These are phyloP conservation scores for Cladophialophora immunda DNA, from an alignment of 2,329 filamentous ascomycete species.

Conservation along the genomic window DNA sequence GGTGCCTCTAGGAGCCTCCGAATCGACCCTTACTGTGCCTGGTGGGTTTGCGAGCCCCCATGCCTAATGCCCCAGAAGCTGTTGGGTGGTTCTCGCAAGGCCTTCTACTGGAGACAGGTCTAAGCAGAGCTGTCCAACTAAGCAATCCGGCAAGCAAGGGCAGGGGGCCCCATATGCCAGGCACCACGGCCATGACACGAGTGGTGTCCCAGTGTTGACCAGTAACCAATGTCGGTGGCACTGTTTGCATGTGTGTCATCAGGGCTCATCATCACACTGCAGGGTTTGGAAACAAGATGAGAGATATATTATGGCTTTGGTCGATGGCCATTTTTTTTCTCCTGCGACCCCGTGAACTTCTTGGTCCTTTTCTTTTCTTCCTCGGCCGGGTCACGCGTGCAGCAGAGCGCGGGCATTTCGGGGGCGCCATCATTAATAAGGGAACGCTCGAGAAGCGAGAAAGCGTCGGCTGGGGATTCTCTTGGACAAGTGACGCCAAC, in stretches of 20 bases:
- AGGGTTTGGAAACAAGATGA: neutral
- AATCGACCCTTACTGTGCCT: constrained; percentile 16
- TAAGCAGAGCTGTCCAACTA: constrained; percentile 8
- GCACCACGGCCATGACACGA: constrained; percentile 1
- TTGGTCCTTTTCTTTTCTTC: neutral
- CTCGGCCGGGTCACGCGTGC: constrained; percentile 12
- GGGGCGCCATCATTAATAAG: constrained; percentile 5
- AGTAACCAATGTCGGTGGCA: neutral
- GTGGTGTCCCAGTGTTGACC: neutral
- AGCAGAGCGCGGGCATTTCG: neutral
- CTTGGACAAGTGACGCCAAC: neutral
- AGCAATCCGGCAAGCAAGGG: constrained; percentile 7
- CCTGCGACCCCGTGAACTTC: neutral
- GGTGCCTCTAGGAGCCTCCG: neutral
- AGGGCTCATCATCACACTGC: neutral
- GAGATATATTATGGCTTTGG: constrained; percentile 9
- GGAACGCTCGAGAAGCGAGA: neutral
- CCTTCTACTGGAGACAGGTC: constrained; percentile 2
- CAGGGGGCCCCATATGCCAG: constrained; percentile 18
- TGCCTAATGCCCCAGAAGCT: neutral
- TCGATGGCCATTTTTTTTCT: neutral
- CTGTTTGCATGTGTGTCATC: constrained; percentile 1
- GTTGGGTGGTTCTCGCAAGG: neutral
- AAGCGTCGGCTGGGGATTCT: constrained; percentile 5
- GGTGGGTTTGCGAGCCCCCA: constrained; percentile 12